These are phyloP conservation scores for Phaffia tasmanica DNA, from an alignment of 768 basidiomycete genomes.

Conservation along the genomic window DNA sequence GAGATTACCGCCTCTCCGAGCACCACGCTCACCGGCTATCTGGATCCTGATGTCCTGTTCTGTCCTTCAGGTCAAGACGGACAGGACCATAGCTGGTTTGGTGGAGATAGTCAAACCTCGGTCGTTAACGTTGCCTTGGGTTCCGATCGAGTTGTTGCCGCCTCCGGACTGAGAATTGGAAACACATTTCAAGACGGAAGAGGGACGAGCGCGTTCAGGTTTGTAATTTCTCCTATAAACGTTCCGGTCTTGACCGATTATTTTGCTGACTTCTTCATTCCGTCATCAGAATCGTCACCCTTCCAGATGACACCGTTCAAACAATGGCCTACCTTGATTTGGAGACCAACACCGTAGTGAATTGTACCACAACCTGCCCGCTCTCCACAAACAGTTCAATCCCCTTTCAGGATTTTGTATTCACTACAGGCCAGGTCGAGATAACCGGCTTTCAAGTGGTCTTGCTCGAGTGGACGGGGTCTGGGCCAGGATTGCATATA, in stretches of 20 bases:
- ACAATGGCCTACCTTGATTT: conserved; percentile 69
- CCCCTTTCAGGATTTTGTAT: conserved; percentile 88
- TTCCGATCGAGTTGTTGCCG: conserved; percentile 46
- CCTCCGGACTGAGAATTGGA: conserved; percentile 72
- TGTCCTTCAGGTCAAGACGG: conserved; percentile 70
- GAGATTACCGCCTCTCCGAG: conserved; percentile 51
- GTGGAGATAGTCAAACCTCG: conserved; percentile 56
- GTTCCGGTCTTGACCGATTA: no score
- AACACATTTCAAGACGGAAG: conserved; percentile 75
- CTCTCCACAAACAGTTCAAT: conserved; percentile 63
- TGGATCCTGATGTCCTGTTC: conserved; percentile 47
- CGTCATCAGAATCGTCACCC: conserved; percentile 57
- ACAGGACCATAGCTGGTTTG: conserved; percentile 74
- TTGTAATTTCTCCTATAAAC: conserved; percentile 31
- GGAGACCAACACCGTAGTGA: conserved; percentile 56
- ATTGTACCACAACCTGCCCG: conserved; percentile 70
- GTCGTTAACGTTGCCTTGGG: conserved; percentile 64
- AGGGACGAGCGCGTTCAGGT: conserved; percentile 85
- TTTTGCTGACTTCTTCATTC: background rate
- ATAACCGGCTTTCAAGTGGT: conserved; percentile 85
- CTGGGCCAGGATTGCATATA: conserved; percentile 70
- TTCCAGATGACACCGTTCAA: conserved; percentile 78
- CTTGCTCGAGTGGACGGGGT: conserved; percentile 62
- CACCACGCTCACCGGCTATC: conserved; percentile 27
- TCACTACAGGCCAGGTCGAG: conserved; percentile 44